A percentile compares a stretch with the other conserved stretches of the same genome.
Evolutionary conservation across 140 eudicot species (phyloP).

Genomic region (Ambrosia hybrid): DNA sequence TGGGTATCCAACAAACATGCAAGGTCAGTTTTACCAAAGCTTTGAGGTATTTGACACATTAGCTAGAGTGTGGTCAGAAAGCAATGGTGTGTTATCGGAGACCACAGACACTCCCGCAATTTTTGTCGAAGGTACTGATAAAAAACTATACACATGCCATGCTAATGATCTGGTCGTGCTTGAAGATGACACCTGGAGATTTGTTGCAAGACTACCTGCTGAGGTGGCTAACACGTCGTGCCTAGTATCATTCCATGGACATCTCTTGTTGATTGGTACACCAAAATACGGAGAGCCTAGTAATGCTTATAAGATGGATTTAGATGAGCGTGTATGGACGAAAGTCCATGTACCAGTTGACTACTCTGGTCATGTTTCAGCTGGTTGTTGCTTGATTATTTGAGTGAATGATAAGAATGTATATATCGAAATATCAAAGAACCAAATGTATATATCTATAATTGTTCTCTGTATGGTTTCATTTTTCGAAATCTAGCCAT

Average conservation of each 20-base stretch:
- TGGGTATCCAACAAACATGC: constrained; percentile 56
- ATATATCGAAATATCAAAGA: neutral
- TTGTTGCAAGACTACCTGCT: constrained; percentile 6
- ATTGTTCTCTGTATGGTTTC: too few relatives aligned
- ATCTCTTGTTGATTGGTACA: constrained; percentile 23
- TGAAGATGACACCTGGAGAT: constrained; percentile 11
- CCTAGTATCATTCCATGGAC: constrained; percentile 4
- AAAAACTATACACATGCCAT: constrained; percentile 26
- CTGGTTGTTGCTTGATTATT: constrained; percentile 10
- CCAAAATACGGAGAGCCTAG: neutral
- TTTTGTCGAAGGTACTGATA: constrained; percentile 38
- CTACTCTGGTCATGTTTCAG: constrained; percentile 8
- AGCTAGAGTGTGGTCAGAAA: constrained; percentile 27
- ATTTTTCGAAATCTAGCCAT: too few relatives aligned
- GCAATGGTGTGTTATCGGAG: constrained; percentile 25
- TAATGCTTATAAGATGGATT: constrained; percentile 20
- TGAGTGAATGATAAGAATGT: neutral
- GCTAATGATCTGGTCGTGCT: constrained; percentile 22
- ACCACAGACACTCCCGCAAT: constrained; percentile 26
- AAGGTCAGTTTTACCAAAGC: constrained; percentile 47
- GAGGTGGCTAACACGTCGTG: neutral
- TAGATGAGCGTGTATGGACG: constrained; percentile 13
- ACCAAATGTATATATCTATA: too few relatives aligned
- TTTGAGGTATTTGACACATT: constrained; percentile 39
- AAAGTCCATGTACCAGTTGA: constrained; percentile 11